Conservation (phyloP, 371 early-diverging fungal genomes). For the Mortierella sp. region DNA sequence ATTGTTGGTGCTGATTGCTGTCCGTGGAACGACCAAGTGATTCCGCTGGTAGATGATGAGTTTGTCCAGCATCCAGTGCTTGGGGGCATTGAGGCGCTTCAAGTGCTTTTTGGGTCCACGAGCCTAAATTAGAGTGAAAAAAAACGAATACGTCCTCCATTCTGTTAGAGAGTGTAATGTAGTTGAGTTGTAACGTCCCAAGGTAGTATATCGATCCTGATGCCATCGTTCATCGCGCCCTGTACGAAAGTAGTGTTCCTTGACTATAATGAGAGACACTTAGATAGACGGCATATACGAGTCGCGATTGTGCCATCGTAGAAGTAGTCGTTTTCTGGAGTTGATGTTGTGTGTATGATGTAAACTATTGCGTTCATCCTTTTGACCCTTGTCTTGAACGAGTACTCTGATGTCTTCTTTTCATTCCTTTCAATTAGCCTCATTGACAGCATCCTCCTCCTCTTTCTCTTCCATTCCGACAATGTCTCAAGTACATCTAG, state of each 20-base stretch:
- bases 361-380: too few species aligned
- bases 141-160: background rate
- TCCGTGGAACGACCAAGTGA: background rate
- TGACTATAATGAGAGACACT: background rate
- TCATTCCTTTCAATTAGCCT: background rate
- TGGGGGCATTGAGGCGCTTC: constrained; percentile 99
- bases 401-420: background rate
- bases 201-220: background rate
- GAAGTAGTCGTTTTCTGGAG: background rate
- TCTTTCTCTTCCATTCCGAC: background rate
- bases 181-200: background rate
- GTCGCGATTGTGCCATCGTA: too few species aligned
- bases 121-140: constrained; percentile 68
- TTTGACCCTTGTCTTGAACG: too few species aligned
- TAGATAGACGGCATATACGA: too few species aligned
- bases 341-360: too few species aligned
- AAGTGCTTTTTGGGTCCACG: constrained; percentile 99
- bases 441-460: background rate
- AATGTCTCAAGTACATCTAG: too few species aligned
- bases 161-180: background rate
- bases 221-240: background rate
- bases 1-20: background rate
- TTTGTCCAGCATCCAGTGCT: constrained; percentile 99
- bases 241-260: background rate
- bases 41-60: background rate